Conservation (phyloP, 2,329 filamentous ascomycete genomes). For the Emericellopsis cladophorae region DNA sequence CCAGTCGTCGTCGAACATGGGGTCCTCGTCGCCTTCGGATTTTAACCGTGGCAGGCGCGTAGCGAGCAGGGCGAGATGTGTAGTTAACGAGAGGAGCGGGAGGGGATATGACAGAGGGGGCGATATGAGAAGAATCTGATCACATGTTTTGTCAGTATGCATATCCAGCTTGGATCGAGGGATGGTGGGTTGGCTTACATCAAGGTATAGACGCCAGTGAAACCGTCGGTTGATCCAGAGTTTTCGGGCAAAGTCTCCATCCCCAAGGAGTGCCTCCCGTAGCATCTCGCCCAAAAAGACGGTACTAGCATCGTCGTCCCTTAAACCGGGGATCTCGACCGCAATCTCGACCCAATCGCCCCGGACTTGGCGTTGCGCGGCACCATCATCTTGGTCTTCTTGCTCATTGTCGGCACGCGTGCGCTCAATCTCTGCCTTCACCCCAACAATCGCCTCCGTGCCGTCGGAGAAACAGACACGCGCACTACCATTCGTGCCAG, state of each 20-base stretch:
- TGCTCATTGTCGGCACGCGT: conserved; percentile 27
- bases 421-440: conserved; percentile 88
- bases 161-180: conserved; percentile 7
- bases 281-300: conserved; percentile 84
- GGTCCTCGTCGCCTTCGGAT: conserved; percentile 88
- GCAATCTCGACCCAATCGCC: conserved; percentile 77
- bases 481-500: conserved; percentile 82
- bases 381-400: conserved; percentile 26
- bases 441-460: conserved; percentile 87
- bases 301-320: conserved; percentile 83
- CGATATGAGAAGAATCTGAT: conserved; percentile 81
- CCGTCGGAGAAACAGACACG: conserved; percentile 91
- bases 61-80: conserved; percentile 81
- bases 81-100: conserved; percentile 82
- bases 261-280: conserved; percentile 69
- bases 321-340: conserved; percentile 80
- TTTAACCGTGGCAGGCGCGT: conserved; percentile 75
- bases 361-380: conserved; percentile 22
- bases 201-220: conserved; percentile 93
- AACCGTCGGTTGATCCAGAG: conserved; percentile 82
- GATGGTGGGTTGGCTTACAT: conserved; percentile 45
- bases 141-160: background rate
- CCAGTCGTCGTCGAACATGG: conserved; percentile 98
- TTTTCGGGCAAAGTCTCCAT: conserved; percentile 54
- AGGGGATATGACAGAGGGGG: conserved; percentile 86